These are phyloP conservation scores for Neurospora sp. DNA, from an alignment of 2,329 filamentous ascomycete genomes.

Conservation along the genomic window DNA sequence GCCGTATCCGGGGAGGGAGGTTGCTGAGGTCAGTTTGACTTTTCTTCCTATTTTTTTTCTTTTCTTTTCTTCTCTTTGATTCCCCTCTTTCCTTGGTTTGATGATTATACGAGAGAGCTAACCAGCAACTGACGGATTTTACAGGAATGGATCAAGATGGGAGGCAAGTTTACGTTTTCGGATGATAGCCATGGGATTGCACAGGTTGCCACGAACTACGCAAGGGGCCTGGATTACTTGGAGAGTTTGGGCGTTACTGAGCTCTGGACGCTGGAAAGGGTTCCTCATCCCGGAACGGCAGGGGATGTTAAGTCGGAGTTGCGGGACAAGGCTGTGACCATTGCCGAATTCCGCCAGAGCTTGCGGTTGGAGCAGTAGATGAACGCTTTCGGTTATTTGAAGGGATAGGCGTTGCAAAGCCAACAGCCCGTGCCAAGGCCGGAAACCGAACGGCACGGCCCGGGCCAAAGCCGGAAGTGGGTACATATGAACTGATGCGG, in stretches of 20 bases:
- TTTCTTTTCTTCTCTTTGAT: neutral
- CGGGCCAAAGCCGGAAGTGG: neutral
- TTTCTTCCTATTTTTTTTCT: neutral
- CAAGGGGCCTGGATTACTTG: slow-evolving; percentile 59
- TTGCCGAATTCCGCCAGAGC: slow-evolving; percentile 29
- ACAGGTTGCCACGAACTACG: slow-evolving; percentile 82
- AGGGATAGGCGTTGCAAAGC: neutral
- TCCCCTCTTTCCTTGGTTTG: neutral
- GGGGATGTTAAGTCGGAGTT: slow-evolving; percentile 26
- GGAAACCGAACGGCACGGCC: neutral
- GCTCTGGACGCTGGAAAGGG: slow-evolving; percentile 46
- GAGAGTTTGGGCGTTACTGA: slow-evolving; percentile 52
- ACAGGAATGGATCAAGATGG: slow-evolving; percentile 57
- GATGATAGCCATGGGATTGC: slow-evolving; percentile 89
- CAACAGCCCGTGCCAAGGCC: neutral
- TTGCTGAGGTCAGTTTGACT: slow-evolving; percentile 55
- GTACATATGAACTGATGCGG: neutral
- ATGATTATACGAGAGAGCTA: no score
- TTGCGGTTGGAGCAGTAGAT: slow-evolving; percentile 12
- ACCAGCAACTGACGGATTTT: no score
- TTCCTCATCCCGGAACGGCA: slow-evolving; percentile 20
- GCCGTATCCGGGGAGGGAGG: slow-evolving; percentile 72
- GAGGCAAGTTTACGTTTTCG: slow-evolving; percentile 78
- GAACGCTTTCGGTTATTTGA: neutral
- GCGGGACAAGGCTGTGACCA: slow-evolving; percentile 32